Evolutionary conservation across 2,329 filamentous ascomycete genomes (phyloP).

Genomic region (Diaporthe velutina): DNA sequence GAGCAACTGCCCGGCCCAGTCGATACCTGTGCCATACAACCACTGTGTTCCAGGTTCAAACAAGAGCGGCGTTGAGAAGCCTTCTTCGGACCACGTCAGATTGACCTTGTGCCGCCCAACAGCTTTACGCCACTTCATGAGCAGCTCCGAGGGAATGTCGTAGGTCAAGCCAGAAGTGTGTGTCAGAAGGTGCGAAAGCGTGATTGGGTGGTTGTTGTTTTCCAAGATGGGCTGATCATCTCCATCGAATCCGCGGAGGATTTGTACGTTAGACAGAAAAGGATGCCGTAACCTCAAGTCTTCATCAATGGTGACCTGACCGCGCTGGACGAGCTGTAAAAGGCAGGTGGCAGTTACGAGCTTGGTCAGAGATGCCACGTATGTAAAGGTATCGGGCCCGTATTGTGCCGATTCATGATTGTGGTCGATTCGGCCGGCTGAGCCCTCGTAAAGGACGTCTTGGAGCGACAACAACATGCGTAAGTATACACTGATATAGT

Average conservation of each 20-base stretch:
- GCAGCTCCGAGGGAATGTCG: conserved; percentile 48
- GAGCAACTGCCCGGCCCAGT: conserved; percentile 48
- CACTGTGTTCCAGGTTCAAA: conserved; percentile 48
- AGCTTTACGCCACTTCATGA: conserved; percentile 36
- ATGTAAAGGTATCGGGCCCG: conserved; percentile 48
- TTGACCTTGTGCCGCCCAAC: conserved; percentile 30
- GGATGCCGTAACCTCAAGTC: conserved; percentile 55
- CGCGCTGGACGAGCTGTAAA: conserved; percentile 56
- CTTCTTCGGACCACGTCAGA: conserved; percentile 39
- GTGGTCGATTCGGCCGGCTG: conserved; percentile 53
- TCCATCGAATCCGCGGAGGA: conserved; percentile 58
- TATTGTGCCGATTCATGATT: conserved; percentile 48
- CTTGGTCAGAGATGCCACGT: conserved; percentile 55
- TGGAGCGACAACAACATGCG: not conserved
- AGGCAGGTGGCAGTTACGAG: conserved; percentile 53
- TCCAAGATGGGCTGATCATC: conserved; percentile 50
- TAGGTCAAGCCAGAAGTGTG: conserved; percentile 61
- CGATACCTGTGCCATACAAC: conserved; percentile 47
- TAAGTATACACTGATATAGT: not conserved
- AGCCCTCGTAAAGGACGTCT: conserved; percentile 53
- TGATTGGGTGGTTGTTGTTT: conserved; percentile 52
- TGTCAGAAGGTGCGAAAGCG: conserved; percentile 60
- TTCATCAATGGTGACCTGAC: conserved; percentile 51
- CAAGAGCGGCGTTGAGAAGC: conserved; percentile 45
- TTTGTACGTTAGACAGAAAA: conserved; percentile 55